These are phyloP conservation scores for Carallia brachiata DNA, from an alignment of 345 rosid species.

Conservation along the genomic window DNA sequence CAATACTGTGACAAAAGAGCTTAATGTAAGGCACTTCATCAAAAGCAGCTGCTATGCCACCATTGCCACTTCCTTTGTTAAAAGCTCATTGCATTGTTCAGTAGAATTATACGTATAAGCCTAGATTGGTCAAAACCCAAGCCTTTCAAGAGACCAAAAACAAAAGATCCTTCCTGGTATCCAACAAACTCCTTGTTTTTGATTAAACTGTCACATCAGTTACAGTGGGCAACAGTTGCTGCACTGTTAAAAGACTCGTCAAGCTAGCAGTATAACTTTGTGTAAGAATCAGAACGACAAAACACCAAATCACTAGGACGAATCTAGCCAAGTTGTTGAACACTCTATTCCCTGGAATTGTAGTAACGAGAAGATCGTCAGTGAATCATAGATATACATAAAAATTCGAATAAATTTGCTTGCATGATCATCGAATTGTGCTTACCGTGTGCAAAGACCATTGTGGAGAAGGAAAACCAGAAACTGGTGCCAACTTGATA, in stretches of 20 bases:
- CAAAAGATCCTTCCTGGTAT: conserved; percentile 41
- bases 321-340: conserved; percentile 43
- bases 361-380: not conserved
- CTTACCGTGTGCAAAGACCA: conserved; percentile 47
- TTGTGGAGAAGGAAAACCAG: conserved; percentile 77
- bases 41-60: conserved; percentile 31
- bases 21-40: conserved; percentile 46
- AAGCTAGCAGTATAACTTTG: conserved; percentile 80
- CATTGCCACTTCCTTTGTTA: conserved; percentile 10
- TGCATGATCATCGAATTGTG: not conserved
- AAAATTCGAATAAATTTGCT: not conserved
- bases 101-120: conserved; percentile 12
- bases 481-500: conserved; percentile 52
- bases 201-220: conserved; percentile 39
- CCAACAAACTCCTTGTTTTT: conserved; percentile 42
- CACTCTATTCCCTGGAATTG: conserved; percentile 56
- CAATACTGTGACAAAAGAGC: conserved; percentile 37
- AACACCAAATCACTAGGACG: conserved; percentile 62
- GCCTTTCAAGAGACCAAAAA: conserved; percentile 25
- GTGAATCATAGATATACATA: not conserved
- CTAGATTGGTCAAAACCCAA: conserved; percentile 20
- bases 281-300: conserved; percentile 58
- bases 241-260: conserved; percentile 53
- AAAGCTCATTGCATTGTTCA: conserved; percentile 28
- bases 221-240: conserved; percentile 47